Conservation (phyloP, 495 filamentous ascomycete genomes). For the Penicillium taxi region DNA sequence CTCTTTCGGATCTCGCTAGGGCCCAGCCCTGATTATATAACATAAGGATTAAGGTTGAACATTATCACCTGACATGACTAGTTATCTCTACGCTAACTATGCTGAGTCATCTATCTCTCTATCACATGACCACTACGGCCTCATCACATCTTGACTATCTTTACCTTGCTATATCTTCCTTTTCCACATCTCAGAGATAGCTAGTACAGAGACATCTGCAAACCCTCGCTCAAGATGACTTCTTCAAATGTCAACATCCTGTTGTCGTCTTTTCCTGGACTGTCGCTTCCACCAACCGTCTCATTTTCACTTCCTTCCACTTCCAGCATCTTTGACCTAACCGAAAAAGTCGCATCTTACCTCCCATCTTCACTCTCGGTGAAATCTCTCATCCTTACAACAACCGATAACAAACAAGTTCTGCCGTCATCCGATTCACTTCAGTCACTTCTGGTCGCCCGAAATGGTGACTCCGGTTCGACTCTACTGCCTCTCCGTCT, state of each 20-base stretch:
- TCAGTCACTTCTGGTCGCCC: constrained; percentile 16
- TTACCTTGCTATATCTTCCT: constrained; percentile 2
- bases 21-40: constrained; percentile 31
- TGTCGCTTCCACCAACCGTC: constrained; percentile 70
- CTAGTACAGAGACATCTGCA: not conserved
- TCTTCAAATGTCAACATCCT: constrained; percentile 64
- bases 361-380: constrained; percentile 49
- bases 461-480: constrained; percentile 43
- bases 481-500: constrained; percentile 76
- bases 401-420: constrained; percentile 68
- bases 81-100: constrained; percentile 1
- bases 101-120: not conserved
- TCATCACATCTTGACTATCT: not conserved
- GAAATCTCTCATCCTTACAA: constrained; percentile 64
- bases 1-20: constrained; percentile 27
- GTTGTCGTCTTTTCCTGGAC: constrained; percentile 72
- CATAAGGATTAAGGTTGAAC: constrained; percentile 1
- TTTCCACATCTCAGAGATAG: not conserved
- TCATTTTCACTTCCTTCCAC: constrained; percentile 58
- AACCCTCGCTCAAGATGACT: constrained; percentile 21
- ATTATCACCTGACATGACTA: not conserved
- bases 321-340: constrained; percentile 60
- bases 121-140: constrained; percentile 3
- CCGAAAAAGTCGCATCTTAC: constrained; percentile 50
- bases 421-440: constrained; percentile 29